phyloP scores from a whole-genome alignment of 1,139 yeast species.

The Sugiyamaella grinbergsii region DNA sequence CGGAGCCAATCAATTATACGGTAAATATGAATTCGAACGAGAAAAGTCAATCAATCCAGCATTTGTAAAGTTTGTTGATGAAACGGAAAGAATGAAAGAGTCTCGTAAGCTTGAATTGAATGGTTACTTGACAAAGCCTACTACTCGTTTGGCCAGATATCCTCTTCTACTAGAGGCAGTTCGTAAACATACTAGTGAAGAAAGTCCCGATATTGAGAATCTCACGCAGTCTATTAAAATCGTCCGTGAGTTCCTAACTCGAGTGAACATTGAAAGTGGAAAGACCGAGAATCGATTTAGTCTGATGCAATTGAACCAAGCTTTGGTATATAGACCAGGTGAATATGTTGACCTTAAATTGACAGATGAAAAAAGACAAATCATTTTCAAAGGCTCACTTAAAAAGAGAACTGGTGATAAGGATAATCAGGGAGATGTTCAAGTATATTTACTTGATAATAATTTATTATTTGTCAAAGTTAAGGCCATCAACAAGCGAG shows the following conservation, averaged over 20 bases:
- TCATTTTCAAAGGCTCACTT: constrained; percentile 75
- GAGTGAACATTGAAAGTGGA: constrained; percentile 90
- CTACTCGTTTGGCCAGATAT: constrained; percentile 93
- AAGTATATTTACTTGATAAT: constrained; percentile 84
- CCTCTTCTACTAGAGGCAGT: constrained; percentile 83
- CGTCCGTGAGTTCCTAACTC: constrained; percentile 71
- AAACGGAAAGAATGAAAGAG: constrained; percentile 85
- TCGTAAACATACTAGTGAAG: constrained; percentile 75
- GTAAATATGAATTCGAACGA: constrained; percentile 92
- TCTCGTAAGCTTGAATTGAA: constrained; percentile 88
- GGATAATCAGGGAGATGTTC: constrained; percentile 70
- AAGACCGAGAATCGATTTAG: constrained; percentile 92
- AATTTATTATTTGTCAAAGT: constrained; percentile 83
- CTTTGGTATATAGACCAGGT: constrained; percentile 71
- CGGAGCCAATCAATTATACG: constrained; percentile 96
- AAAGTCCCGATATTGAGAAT: constrained; percentile 71
- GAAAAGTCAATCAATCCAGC: constrained; percentile 88
- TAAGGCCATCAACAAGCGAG: constrained; percentile 85
- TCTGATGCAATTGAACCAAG: constrained; percentile 80
- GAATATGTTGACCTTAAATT: constrained; percentile 87
- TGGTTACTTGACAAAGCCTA: constrained; percentile 92
- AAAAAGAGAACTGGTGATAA: constrained; percentile 78
- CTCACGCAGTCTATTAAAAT: constrained; percentile 74
- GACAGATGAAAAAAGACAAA: constrained; percentile 75
- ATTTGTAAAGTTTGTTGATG: constrained; percentile 90